Base-by-base conservation (phyloP, 805 yeast species). In the Candida orba region DNA sequence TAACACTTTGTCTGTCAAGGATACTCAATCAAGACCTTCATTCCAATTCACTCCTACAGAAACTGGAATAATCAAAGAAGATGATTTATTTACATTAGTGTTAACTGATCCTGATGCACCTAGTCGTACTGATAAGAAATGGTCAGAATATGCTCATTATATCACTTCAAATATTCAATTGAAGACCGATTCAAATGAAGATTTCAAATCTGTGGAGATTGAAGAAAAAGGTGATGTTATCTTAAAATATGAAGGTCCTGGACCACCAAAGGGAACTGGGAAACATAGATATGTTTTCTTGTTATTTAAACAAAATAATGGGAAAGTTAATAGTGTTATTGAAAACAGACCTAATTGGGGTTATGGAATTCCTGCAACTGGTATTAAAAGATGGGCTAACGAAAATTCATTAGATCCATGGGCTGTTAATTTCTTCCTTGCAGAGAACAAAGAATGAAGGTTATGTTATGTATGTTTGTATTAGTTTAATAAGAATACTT, bases 81-180 rank as follows among this genome's bases (percentile, higher is more conserved):
- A 68, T 33, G 82, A 79, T 51, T 64, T 72, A 40, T 89, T 84
- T 65, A 78, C 93, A 10, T 66, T 90, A 51, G 84, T 85, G 3
- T 53, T 89, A 51, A 90, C 96, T 8, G 96, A 89, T 63, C 97
- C 97, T 1, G 96, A 89, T 68, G 96, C 96, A 8, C 97, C 97
- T 13, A 76, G 89, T 4, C 74, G 79, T 52, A 72, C 75, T 3
- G 96, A 89, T 61, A 78, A 81, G 57, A 86, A 80, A 59, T 88
- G 95, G 95, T 81, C 93, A 3, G 95, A 89, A 63, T 89, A 71
- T 60, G 79, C 84, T 42, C 97, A 89, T 66, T 86, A 77, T 72
- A 67, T 89, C 34, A 66, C 71, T 29, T 64, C 78, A 3, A 81
- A 81, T 52, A 71, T 81, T 53, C 57, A 66, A 35, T 69, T 35